A percentile compares a stretch with the other conserved stretches of the same genome.
Evolutionary conservation across 2,329 filamentous ascomycete species (phyloP).

Genomic region (Dactylellina leptospora): DNA sequence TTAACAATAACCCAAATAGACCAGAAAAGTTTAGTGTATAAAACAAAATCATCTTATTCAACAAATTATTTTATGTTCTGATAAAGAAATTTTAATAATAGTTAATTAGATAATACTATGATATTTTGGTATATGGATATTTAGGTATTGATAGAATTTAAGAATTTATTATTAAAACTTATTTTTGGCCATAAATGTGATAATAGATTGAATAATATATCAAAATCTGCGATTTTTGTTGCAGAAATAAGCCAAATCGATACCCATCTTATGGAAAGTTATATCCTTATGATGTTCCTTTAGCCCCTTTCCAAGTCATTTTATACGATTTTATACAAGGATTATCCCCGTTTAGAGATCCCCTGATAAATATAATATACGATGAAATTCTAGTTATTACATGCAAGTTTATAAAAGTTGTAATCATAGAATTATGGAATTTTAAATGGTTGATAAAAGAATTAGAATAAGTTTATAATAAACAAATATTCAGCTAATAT

Average conservation of each 20-base stretch:
- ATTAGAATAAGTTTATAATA: no score
- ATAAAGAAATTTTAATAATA: not conserved
- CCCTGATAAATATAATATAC: no score
- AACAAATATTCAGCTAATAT: no score
- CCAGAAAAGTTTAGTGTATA: not conserved
- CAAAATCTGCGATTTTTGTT: slow-evolving; percentile 15
- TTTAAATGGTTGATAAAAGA: no score
- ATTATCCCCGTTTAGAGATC: no score
- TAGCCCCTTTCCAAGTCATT: no score
- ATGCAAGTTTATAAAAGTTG: no score
- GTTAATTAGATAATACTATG: slow-evolving; percentile 10
- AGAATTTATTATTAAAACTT: not conserved
- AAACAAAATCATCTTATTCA: not conserved
- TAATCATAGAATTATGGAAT: no score
- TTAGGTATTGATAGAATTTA: slow-evolving; percentile 53
- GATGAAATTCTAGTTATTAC: no score
- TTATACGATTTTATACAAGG: no score
- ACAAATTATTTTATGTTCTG: not conserved
- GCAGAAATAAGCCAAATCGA: slow-evolving; percentile 6
- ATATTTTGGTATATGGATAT: slow-evolving; percentile 21
- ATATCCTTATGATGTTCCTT: no score
- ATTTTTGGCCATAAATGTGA: slow-evolving; percentile 3
- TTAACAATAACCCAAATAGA: slow-evolving; percentile 9
- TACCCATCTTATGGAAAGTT: not conserved
- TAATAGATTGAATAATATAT: slow-evolving; percentile 20